phyloP scores from a whole-genome alignment of 2,329 filamentous ascomycete species.

The Phoma sp. region DNA sequence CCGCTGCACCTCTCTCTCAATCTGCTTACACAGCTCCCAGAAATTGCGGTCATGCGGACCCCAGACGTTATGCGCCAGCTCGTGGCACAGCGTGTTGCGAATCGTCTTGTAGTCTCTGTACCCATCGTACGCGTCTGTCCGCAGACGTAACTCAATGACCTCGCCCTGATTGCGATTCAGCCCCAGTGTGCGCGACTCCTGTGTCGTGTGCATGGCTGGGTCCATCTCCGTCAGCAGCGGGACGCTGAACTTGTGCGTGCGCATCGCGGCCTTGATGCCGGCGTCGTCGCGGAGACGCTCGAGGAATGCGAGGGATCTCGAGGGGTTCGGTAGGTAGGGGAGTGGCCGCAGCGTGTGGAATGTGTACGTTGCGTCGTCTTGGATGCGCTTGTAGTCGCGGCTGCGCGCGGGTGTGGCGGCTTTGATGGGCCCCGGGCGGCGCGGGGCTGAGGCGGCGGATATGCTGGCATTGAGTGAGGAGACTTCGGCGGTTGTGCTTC shows the following conservation, averaged over 20 bases:
- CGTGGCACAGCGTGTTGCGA: constrained; percentile 90
- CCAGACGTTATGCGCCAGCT: constrained; percentile 91
- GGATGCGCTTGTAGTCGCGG: constrained; percentile 55
- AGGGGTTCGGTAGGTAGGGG: constrained; percentile 75
- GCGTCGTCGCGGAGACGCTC: constrained; percentile 79
- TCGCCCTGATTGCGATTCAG: constrained; percentile 88
- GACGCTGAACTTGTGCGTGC: constrained; percentile 82
- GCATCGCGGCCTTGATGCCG: constrained; percentile 84
- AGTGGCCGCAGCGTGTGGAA: constrained; percentile 81
- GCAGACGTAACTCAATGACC: constrained; percentile 84
- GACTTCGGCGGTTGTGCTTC: constrained; percentile 67
- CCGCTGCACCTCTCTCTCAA: constrained; percentile 83
- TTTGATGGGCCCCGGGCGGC: constrained; percentile 50
- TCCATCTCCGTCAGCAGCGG: constrained; percentile 95
- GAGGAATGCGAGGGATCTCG: constrained; percentile 74
- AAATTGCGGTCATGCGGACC: constrained; percentile 84
- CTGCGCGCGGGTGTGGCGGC: constrained; percentile 49
- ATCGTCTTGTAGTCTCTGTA: constrained; percentile 94
- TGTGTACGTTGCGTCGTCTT: constrained; percentile 74
- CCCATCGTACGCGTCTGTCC: constrained; percentile 94
- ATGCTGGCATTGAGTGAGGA: constrained; percentile 56
- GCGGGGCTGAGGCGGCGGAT: constrained; percentile 48
- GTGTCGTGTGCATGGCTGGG: constrained; percentile 79
- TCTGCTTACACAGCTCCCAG: constrained; percentile 86
- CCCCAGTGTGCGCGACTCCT: constrained; percentile 82